These are phyloP conservation scores for Lithocarpus polystachyus DNA, from an alignment of 306 rosid genomes.

Conservation along the genomic window DNA sequence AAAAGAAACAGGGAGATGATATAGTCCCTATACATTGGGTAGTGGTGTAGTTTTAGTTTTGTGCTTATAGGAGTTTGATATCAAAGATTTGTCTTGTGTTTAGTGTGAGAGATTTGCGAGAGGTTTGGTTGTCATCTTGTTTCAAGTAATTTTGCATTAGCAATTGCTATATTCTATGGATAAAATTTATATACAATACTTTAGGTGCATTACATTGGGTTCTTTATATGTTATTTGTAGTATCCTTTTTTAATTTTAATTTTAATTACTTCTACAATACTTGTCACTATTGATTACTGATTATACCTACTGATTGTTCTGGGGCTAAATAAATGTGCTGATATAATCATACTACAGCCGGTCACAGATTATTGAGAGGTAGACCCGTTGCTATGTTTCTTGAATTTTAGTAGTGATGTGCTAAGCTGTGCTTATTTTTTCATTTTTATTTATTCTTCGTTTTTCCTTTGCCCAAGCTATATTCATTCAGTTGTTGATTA, in stretches of 20 bases:
- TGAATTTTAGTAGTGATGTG: not conserved
- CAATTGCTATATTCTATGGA: no score
- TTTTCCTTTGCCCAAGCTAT: not conserved
- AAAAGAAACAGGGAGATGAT: no score
- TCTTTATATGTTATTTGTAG: not conserved
- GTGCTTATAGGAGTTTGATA: no score
- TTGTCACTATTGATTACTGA: no score
- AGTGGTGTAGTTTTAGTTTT: no score
- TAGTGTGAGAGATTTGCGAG: no score
- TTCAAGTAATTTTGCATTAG: not conserved
- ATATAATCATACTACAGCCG: slow-evolving; percentile 63
- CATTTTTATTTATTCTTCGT: not conserved
- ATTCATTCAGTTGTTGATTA: not conserved
- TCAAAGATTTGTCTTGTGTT: no score
- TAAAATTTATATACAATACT: no score
- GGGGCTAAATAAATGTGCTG: slow-evolving; percentile 33
- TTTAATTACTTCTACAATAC: not conserved
- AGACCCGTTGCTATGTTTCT: not conserved
- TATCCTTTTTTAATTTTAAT: not conserved
- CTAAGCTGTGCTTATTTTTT: not conserved
- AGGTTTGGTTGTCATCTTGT: no score
- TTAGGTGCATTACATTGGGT: no score
- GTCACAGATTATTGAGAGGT: slow-evolving; percentile 69
- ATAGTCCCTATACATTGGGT: no score
- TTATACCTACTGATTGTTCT: not conserved